Evolutionary conservation across 805 yeast genomes (phyloP), one percentile per base, ranked within the genome.

Genomic region (Candida xyloterini): DNA sequence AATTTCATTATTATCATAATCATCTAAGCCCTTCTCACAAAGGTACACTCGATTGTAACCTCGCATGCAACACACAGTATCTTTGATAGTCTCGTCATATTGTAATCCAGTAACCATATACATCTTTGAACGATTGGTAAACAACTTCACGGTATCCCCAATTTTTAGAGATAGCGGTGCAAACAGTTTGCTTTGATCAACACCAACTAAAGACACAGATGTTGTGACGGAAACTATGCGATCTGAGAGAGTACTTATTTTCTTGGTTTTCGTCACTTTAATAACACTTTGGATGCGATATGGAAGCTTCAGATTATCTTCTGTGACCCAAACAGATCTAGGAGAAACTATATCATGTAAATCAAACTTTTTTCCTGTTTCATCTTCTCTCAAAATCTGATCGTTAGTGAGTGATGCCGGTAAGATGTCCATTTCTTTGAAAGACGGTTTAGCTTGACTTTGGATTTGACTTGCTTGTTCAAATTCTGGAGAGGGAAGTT

Each of bases 21-120:
- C 11, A 26, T 39, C 42, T 50, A 15, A 33, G 30, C 10, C 51
- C 57, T 46, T 33, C 11, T 54, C 61, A 43, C 52, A 63, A 6
- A 68, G 58, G 45, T 63, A 60, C 2, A 78, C 73, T 0, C 68
- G 62, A 52, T 79, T 79, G 51, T 65, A 81, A 0, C 89, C 89
- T 47, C 88, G 63, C 41, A 78, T 66, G 53, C 88, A 81, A 34
- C 67, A 58, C 6, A 81, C 68, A 0, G 47, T 47, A 13, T 56
- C 50, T 7, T 44, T 46, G 7, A 37, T 8, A 8, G 31, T 35
- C 1, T 35, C 24, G 10, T 43, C 44, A 22, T 60, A 57, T 26
- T 59, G 63, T 25, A 81, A 55, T 0, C 80, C 84, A 1, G 71
- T 65, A 3, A 81, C 76, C 5, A 45, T 38, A 49, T 67, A 76